Percentiles rank a stretch among this genome's conserved stretches.
Evolutionary conservation across 2,329 filamentous ascomycete genomes (phyloP).

Genomic region (Arthrobotrys sphaeroides): DNA sequence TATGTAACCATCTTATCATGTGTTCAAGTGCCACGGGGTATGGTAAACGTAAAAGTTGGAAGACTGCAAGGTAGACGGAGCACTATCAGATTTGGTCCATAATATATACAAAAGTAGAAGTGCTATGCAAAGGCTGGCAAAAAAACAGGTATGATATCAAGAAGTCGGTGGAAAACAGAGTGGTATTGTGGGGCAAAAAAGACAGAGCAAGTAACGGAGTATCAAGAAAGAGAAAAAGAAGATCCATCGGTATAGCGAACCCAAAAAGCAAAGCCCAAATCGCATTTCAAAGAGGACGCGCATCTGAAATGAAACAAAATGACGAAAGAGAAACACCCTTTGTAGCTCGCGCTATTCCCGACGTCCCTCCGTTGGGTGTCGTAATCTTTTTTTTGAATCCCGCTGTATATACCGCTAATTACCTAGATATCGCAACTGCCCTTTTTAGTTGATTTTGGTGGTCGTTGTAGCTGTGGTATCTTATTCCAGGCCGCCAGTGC

Average conservation of each 20-base stretch:
- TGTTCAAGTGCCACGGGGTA: neutral
- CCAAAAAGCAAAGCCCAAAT: neutral
- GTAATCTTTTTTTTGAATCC: constrained; percentile 37
- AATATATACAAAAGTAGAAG: constrained; percentile 45
- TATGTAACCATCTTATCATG: too few relatives aligned
- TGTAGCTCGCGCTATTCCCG: constrained; percentile 48
- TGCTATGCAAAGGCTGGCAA: constrained; percentile 2
- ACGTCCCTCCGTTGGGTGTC: constrained; percentile 16
- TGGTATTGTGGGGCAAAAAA: constrained; percentile 34
- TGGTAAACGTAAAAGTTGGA: neutral
- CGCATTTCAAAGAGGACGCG: neutral
- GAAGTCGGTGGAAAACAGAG: constrained; percentile 10
- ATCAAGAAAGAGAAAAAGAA: constrained; percentile 1
- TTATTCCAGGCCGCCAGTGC: constrained; percentile 53
- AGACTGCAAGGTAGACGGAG: neutral
- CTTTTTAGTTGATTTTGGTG: constrained; percentile 25
- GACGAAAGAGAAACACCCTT: constrained; percentile 31
- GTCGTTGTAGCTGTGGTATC: constrained; percentile 21
- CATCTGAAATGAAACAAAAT: constrained; percentile 3
- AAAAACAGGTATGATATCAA: constrained; percentile 4
- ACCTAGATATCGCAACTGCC: constrained; percentile 22
- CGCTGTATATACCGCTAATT: constrained; percentile 41
- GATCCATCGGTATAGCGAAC: neutral
- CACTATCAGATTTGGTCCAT: constrained; percentile 26
- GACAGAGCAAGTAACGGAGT: too few relatives aligned